phyloP scores from a whole-genome alignment of 148 eudicot species.

The Tetragonia tetragonoides region DNA sequence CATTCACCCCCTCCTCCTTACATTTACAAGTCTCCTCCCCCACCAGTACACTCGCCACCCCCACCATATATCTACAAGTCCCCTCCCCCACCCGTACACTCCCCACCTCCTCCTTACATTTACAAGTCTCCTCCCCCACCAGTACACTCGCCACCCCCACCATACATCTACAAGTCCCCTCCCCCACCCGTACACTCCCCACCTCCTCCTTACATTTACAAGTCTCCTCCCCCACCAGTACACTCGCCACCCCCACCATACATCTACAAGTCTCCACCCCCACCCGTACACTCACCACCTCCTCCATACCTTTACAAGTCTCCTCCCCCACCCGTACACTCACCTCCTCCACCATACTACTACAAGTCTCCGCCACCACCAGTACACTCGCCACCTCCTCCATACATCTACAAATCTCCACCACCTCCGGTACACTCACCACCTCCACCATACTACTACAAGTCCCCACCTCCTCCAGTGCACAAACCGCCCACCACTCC shows the following conservation, averaged over 20 bases:
- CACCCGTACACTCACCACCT: conserved; percentile 14
- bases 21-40: no score
- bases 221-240: conserved; percentile 21
- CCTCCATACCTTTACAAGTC: conserved; percentile 14
- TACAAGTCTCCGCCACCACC: conserved; percentile 11
- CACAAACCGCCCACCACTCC: no score
- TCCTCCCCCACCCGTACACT: conserved; percentile 13
- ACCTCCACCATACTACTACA: conserved; percentile 3
- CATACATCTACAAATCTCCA: conserved; percentile 9
- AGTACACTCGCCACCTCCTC: conserved; percentile 2
- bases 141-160: background rate
- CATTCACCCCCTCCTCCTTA: no score
- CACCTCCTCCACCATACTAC: background rate
- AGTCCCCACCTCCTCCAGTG: background rate
- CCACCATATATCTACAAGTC: conserved; percentile 22
- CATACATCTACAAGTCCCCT: conserved; percentile 18
- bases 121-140: conserved; percentile 19
- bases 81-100: background rate
- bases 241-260: conserved; percentile 23
- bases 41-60: no score
- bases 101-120: conserved; percentile 1
- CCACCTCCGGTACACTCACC: conserved; percentile 5
- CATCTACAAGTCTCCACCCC: conserved; percentile 21
- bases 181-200: conserved; percentile 24
- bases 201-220: conserved; percentile 19